Percentiles rank a stretch among this genome's conserved stretches.
phyloP scores from a whole-genome alignment of 805 yeast species.

The Candida loeiensis region DNA sequence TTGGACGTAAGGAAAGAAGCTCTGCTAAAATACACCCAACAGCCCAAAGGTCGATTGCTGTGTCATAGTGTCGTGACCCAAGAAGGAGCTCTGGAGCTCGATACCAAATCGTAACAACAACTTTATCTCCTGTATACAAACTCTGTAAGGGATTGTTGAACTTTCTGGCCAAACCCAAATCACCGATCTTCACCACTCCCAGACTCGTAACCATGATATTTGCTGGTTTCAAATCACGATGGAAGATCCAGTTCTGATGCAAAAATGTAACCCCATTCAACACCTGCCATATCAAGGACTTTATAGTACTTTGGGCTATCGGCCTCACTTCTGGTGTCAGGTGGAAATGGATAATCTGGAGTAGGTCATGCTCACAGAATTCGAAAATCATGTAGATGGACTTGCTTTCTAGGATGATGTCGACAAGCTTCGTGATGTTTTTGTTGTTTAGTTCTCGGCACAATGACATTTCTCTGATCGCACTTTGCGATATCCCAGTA shows the following conservation, averaged over 20 bases:
- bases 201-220: slow-evolving; percentile 90
- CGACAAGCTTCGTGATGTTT: slow-evolving; percentile 76
- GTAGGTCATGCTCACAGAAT: slow-evolving; percentile 90
- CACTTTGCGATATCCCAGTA: slow-evolving; percentile 94
- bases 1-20: slow-evolving; percentile 79
- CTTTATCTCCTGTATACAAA: slow-evolving; percentile 87
- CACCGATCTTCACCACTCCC: slow-evolving; percentile 95
- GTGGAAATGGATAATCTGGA: slow-evolving; percentile 92
- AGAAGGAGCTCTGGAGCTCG: slow-evolving; percentile 86
- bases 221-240: slow-evolving; percentile 95
- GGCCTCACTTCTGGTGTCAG: slow-evolving; percentile 81
- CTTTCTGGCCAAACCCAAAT: slow-evolving; percentile 84
- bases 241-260: slow-evolving; percentile 95
- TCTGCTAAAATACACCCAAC: slow-evolving; percentile 95
- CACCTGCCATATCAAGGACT: slow-evolving; percentile 89
- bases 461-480: slow-evolving; percentile 92
- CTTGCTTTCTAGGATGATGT: slow-evolving; percentile 82
- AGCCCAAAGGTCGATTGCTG: slow-evolving; percentile 93
- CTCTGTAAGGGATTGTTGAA: slow-evolving; percentile 86
- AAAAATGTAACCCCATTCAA: slow-evolving; percentile 85
- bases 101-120: slow-evolving; percentile 96
- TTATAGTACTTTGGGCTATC: slow-evolving; percentile 74
- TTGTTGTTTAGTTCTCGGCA: slow-evolving; percentile 82
- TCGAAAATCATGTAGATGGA: slow-evolving; percentile 93
- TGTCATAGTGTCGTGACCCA: slow-evolving; percentile 92